Evolutionary conservation across 2,329 filamentous ascomycete genomes (phyloP), one percentile per base, ranked within the genome.

Genomic region (Fusarium liriodendri): DNA sequence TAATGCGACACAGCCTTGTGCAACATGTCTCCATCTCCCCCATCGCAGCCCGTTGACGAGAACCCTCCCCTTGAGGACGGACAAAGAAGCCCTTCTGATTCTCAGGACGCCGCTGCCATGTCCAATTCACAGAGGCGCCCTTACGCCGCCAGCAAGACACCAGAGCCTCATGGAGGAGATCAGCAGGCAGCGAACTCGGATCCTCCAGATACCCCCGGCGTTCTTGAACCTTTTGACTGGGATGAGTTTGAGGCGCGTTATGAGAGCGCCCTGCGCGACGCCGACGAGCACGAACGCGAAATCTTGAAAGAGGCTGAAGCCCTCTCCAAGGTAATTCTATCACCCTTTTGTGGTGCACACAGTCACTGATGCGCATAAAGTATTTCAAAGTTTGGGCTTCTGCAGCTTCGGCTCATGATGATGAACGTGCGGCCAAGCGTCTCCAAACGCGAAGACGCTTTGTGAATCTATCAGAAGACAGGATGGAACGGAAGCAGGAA

Each of bases 361-460:
- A 54, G 50, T 59, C 57, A 59, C 58, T 58, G 47, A 45, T 22
- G 20, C 11, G 18, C 55, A 52, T 45, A 29, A 73, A 97, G 94
- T 93, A 93, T 80, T 97, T 97, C 81, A 88, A 88, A 67, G 84
- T 91, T 38, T 98, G 95, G 95, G 93, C 94, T 27, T 87, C 92
- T 22, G 90, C 93, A 14, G 92, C 93, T 1, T 88, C 91, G 35
- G 84, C 87, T 13, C 91, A 94, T 70, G 95, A 98, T 81, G 91
- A 93, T 64, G 91, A 92, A 68, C 89, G 95, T 65, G 93, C 94
- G 27, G 87, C 90, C 72, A 96, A 96, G 82, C 91, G 95, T 64
- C 87, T 98, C 54, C 93, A 92, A 79, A 98, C 95, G 3, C 91
- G 95, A 71, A 91, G 93, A 80, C 87, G 90, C 70, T 93, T 92